phyloP scores from a whole-genome alignment of 495 filamentous ascomycete species.

The Chaetomidium leptoderma region DNA sequence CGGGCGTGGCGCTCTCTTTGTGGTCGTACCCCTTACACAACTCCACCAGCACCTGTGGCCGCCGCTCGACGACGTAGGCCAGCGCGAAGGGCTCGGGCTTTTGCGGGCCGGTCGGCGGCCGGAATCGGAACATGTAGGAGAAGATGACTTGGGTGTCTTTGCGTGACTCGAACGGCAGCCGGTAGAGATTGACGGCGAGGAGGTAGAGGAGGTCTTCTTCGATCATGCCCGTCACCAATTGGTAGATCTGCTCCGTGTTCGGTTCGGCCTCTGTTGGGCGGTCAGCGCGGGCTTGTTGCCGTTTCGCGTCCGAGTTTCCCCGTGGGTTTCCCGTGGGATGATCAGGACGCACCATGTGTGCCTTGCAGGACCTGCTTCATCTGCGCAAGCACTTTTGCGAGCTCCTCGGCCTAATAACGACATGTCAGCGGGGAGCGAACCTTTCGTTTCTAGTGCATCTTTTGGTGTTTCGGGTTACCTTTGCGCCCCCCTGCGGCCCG shows the following conservation, averaged over 20 bases:
- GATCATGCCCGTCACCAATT: constrained; percentile 73
- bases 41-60: constrained; percentile 81
- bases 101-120: constrained; percentile 52
- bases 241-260: constrained; percentile 77
- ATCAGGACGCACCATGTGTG: constrained; percentile 65
- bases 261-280: constrained; percentile 68
- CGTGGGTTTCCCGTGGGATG: not conserved
- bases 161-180: constrained; percentile 87
- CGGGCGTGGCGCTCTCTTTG: constrained; percentile 87
- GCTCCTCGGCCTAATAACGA: constrained; percentile 43
- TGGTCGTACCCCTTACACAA: constrained; percentile 86
- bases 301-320: not conserved
- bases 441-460: too few relatives aligned
- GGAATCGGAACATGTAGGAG: constrained; percentile 81
- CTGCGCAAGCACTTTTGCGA: constrained; percentile 70
- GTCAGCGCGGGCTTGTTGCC: not conserved
- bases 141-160: constrained; percentile 89
- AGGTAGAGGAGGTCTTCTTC: constrained; percentile 82
- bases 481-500: constrained; percentile 46
- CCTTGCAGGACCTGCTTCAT: constrained; percentile 83
- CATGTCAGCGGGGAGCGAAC: constrained; percentile 12
- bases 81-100: constrained; percentile 73
- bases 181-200: constrained; percentile 71
- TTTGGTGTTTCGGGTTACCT: constrained; percentile 37
- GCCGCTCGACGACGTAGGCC: constrained; percentile 74